Conservation (phyloP, 2,329 filamentous ascomycete genomes). For the Aspergillus sojae region DNA sequence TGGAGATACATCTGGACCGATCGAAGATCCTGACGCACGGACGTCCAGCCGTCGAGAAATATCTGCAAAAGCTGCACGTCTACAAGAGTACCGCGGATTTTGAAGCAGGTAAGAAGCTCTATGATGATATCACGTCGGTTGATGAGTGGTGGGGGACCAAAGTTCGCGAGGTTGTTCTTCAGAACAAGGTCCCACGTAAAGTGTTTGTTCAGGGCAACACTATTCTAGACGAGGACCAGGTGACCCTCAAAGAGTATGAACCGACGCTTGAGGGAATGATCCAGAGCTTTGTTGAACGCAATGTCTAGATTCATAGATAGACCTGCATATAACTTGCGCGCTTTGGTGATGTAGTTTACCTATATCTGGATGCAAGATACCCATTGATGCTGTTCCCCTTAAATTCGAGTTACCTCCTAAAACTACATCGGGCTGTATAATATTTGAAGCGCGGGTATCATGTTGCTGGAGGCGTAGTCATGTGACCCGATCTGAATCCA, state of each 20-base stretch:
- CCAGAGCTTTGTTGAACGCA: constrained; percentile 72
- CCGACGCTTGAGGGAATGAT: constrained; percentile 79
- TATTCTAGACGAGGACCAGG: constrained; percentile 67
- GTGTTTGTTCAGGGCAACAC: constrained; percentile 95
- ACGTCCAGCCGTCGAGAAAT: constrained; percentile 78
- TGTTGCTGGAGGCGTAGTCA: not conserved
- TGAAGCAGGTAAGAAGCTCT: constrained; percentile 74
- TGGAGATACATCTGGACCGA: constrained; percentile 81
- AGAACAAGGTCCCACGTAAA: constrained; percentile 62
- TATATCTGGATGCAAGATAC: not conserved
- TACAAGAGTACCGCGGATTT: constrained; percentile 91
- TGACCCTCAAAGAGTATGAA: constrained; percentile 83
- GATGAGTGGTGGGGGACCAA: constrained; percentile 82
- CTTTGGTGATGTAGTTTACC: not conserved
- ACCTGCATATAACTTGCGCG: not conserved
- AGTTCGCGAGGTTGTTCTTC: constrained; percentile 67
- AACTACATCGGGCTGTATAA: not conserved
- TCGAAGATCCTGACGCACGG: constrained; percentile 84
- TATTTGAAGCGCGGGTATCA: not conserved
- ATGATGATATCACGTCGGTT: constrained; percentile 80
- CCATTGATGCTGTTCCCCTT: not conserved
- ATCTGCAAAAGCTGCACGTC: constrained; percentile 87
- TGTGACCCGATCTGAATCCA: not conserved
- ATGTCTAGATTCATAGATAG: constrained; percentile 36
- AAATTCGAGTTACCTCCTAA: not conserved